Evolutionary conservation across 164 flowering plant species (phyloP).

Genomic region (Litsea cubeba): DNA sequence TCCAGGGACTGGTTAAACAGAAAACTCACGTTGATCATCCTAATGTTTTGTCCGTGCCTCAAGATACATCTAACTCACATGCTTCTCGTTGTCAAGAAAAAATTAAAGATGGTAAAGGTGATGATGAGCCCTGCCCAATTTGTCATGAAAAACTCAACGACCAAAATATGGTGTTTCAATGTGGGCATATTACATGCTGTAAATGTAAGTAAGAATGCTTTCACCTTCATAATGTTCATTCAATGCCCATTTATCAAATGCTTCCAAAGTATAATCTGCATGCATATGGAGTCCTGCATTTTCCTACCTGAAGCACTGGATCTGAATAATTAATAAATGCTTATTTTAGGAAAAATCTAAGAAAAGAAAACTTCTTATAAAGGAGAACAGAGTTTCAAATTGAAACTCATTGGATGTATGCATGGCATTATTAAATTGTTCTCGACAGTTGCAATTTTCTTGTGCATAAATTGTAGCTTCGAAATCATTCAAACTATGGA

Average conservation of each 20-base stretch:
- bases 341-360: no score
- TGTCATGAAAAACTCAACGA: conserved; percentile 77
- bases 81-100: conserved; percentile 11
- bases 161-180: conserved; percentile 90
- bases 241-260: neutral
- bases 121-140: conserved; percentile 76
- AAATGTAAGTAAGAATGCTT: conserved; percentile 56
- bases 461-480: no score
- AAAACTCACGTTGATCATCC: conserved; percentile 22
- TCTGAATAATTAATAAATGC: no score
- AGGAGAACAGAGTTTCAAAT: no score
- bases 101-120: conserved; percentile 25
- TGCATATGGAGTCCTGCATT: neutral
- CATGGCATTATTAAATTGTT: no score
- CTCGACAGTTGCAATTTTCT: no score
- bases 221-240: neutral
- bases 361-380: no score
- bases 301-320: neutral
- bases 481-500: no score
- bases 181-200: conserved; percentile 92
- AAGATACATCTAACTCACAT: conserved; percentile 24
- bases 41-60: conserved; percentile 27
- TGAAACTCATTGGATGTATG: no score
- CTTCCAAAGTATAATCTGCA: neutral
- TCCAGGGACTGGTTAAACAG: conserved; percentile 78